Conservation (phyloP, 2,329 filamentous ascomycete species). For the Scortechinia acanthostroma region DNA sequence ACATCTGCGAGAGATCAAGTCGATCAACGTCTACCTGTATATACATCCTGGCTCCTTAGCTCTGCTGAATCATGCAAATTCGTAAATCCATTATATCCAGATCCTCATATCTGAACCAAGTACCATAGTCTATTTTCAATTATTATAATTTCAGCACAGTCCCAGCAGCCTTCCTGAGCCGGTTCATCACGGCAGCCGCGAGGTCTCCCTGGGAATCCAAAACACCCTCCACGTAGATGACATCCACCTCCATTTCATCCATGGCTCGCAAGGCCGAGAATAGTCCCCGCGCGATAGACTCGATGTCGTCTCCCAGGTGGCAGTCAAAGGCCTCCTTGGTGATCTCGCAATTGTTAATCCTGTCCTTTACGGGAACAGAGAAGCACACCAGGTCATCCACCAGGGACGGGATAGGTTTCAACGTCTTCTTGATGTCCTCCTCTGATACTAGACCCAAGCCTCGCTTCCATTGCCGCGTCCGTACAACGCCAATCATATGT, state of each 20-base stretch:
- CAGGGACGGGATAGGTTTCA: neutral
- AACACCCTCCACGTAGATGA: conserved; percentile 57
- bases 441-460: conserved; percentile 29
- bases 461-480: conserved; percentile 17
- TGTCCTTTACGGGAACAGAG: neutral
- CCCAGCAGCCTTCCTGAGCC: neutral
- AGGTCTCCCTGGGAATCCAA: conserved; percentile 38
- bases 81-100: no score
- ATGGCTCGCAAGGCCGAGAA: conserved; percentile 54
- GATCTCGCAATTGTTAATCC: neutral
- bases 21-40: no score
- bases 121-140: no score
- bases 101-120: no score
- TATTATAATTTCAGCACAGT: neutral
- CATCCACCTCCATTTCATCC: conserved; percentile 46
- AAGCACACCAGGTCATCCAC: neutral
- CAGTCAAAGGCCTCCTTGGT: conserved; percentile 11
- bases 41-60: no score
- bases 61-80: no score
- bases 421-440: conserved; percentile 6
- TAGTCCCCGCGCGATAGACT: conserved; percentile 48
- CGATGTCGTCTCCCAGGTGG: conserved; percentile 37
- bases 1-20: no score
- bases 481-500: conserved; percentile 20
- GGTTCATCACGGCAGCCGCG: conserved; percentile 36